These are phyloP conservation scores for Diaporthe eres DNA, from an alignment of 2,329 filamentous ascomycete species.

Conservation along the genomic window DNA sequence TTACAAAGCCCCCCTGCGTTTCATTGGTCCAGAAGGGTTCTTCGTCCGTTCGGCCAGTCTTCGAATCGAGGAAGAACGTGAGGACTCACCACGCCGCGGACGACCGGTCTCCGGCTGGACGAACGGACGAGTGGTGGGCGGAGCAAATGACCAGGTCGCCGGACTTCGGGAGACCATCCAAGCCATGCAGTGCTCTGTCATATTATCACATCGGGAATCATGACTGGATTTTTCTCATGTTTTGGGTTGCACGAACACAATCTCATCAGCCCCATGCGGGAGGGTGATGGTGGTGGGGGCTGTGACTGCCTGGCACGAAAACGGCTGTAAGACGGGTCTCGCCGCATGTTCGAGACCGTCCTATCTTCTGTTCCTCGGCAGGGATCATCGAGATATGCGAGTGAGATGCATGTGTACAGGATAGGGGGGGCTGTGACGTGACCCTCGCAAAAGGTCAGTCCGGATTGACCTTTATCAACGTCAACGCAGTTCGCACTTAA, in stretches of 20 bases:
- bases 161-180: neutral
- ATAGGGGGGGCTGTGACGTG: neutral
- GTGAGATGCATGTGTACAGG: neutral
- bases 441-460: neutral
- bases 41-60: neutral
- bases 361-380: neutral
- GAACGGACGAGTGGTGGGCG: neutral
- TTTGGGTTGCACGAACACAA: neutral
- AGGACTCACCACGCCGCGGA: neutral
- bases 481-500: rapidly evolving
- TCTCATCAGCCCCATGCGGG: neutral
- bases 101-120: neutral
- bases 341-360: neutral
- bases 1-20: too few relatives aligned
- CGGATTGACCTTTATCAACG: too few relatives aligned
- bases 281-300: neutral
- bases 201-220: neutral
- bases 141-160: neutral
- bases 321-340: neutral
- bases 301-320: neutral
- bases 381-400: neutral
- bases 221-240: neutral
- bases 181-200: neutral
- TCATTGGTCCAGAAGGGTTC: too few relatives aligned
- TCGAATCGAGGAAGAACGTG: neutral